Conservation (phyloP, 1,139 yeast genomes). For the Kodamaea plutei region DNA sequence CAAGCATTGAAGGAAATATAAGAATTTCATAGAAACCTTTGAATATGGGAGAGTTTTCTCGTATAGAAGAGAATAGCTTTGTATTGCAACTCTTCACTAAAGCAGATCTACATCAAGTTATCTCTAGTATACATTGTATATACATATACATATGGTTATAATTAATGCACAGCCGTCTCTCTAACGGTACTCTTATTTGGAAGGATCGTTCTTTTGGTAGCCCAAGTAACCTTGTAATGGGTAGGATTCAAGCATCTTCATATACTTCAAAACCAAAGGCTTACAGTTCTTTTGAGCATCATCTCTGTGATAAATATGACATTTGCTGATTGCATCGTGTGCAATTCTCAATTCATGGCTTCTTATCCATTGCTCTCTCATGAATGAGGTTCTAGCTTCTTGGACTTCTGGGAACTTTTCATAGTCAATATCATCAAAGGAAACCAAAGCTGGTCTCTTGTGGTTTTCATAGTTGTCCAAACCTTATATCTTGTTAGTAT, state of each 20-base stretch:
- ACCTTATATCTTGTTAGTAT: constrained; percentile 17
- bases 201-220: constrained; percentile 82
- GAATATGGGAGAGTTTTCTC: too few species aligned
- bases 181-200: too few species aligned
- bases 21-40: too few species aligned
- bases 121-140: constrained; percentile 2
- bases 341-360: constrained; percentile 63
- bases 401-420: constrained; percentile 60
- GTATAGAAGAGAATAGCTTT: too few species aligned
- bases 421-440: constrained; percentile 81
- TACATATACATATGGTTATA: neutral
- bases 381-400: constrained; percentile 70
- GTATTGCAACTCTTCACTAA: too few species aligned
- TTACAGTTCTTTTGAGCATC: constrained; percentile 70
- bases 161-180: neutral
- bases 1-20: too few species aligned
- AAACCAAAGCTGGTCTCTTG: constrained; percentile 68
- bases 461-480: constrained; percentile 46
- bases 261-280: constrained; percentile 64
- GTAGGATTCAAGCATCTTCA: constrained; percentile 69
- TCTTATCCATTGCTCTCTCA: constrained; percentile 80
- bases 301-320: constrained; percentile 71
- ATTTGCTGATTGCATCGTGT: constrained; percentile 70
- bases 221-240: constrained; percentile 72
- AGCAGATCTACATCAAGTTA: constrained; percentile 4